Evolutionary conservation across 1,139 yeast species (phyloP), one percentile per base, ranked within the genome.

Genomic region (Taphrina pruni): DNA sequence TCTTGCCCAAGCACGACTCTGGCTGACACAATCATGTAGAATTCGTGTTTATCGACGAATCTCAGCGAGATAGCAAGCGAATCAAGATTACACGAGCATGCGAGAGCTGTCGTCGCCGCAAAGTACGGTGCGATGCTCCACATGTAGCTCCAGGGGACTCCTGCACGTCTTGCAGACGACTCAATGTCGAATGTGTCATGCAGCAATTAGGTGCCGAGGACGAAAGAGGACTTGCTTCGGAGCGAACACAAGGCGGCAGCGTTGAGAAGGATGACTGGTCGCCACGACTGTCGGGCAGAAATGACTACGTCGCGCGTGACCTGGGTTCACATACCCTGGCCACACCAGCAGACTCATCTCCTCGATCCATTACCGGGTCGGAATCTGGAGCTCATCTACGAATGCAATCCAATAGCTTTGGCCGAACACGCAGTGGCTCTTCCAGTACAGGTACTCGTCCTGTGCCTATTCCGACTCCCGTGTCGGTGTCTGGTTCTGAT

Each of bases 11-110:
- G 32, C 4, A 21, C 36, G 36, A 50, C 54, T 17, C 14, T 9
- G 43, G 14, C 54, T 50, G 12, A 50, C 54, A 8, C 54, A 8
- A 21, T 8, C 12, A 8, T 20, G 8, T n/a, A 64, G 67, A 65
- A 35, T 65, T 39, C 41, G 69, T 65, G 52, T 65, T 65, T 41
- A 51, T 65, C 35, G 69, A 65, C 43, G 69, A 65, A 51, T 55
- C 58, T 38, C 54, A 38, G 6, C 64, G 69, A 21, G 64, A 57
- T 32, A 55, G 67, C 61, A 65, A 65, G 32, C 26, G 69, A 36
- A 43, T 57, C 52, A 65, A 65, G 51, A 58, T 65, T 39, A 65
- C 69, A n/a, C 38, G 69, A 11, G 69, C 69, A 6, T 60, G 65
- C 38, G 65, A 60, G 50, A 50, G 50, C 38, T 60, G 65, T 38